Evolutionary conservation across 2,329 filamentous ascomycete species (phyloP).

Genomic region (Exophiala spinifera): DNA sequence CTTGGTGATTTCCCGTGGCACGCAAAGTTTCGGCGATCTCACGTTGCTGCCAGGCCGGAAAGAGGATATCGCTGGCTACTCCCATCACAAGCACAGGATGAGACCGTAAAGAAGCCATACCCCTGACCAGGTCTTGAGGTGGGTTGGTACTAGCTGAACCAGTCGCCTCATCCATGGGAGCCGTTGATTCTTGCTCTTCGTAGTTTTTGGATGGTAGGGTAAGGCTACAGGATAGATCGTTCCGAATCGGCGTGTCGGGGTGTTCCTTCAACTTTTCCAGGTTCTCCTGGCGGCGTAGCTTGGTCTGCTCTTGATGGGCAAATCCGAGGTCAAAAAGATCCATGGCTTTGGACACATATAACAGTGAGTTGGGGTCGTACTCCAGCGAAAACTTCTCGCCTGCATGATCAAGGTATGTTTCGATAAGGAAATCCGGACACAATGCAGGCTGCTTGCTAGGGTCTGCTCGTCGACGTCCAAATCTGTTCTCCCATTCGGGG

Average conservation of each 20-base stretch:
- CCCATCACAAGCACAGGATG: conserved; percentile 86
- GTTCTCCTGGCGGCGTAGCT: conserved; percentile 60
- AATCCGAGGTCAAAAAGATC: conserved; percentile 89
- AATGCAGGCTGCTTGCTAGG: conserved; percentile 80
- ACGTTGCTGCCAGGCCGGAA: conserved; percentile 96
- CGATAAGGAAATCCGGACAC: conserved; percentile 96
- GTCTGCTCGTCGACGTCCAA: conserved; percentile 83
- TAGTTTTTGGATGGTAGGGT: conserved; percentile 82
- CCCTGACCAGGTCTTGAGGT: conserved; percentile 74
- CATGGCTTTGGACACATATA: conserved; percentile 99
- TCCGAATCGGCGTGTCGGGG: conserved; percentile 36
- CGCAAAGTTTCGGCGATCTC: conserved; percentile 85
- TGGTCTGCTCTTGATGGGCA: conserved; percentile 64
- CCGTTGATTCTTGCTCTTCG: conserved; percentile 65
- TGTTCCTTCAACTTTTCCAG: conserved; percentile 49
- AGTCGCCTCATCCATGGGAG: conserved; percentile 35
- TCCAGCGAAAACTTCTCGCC: conserved; percentile 97
- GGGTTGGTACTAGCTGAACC: conserved; percentile 50
- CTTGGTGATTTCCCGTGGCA: conserved; percentile 71
- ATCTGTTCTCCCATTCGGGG: conserved; percentile 95
- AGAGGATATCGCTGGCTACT: conserved; percentile 92
- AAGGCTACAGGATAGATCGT: conserved; percentile 65
- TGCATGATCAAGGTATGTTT: conserved; percentile 96
- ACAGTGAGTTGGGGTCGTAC: conserved; percentile 90
- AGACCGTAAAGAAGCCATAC: conserved; percentile 67